Evolutionary conservation across 305 asterid genomes (phyloP).

Genomic region (Plantago coronopus): DNA sequence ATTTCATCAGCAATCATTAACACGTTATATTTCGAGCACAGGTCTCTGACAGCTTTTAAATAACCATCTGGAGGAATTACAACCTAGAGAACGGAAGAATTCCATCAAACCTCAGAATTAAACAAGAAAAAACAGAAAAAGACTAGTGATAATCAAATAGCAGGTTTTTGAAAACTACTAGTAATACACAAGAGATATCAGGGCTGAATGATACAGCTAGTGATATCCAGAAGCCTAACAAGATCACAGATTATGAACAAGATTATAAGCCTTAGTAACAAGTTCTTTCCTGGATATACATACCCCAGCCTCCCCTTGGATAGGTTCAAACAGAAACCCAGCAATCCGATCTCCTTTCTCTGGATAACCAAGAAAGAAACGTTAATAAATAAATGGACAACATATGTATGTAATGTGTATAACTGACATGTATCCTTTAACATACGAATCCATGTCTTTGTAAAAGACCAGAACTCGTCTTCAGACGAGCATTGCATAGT

Average conservation of each 20-base stretch:
- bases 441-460: too few species aligned
- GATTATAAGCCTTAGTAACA: slow-evolving; percentile 9
- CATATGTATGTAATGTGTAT: slow-evolving; percentile 9
- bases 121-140: slow-evolving; percentile 9
- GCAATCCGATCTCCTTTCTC: slow-evolving; percentile 87
- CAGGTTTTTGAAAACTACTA: not conserved
- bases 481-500: not conserved
- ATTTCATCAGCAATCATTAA: slow-evolving; percentile 97
- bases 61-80: slow-evolving; percentile 91
- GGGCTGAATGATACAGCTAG: not conserved
- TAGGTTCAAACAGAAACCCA: slow-evolving; percentile 93
- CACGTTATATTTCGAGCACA: slow-evolving; percentile 77
- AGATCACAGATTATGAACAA: not conserved
- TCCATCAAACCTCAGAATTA: too few species aligned
- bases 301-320: slow-evolving; percentile 99
- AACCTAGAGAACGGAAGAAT: slow-evolving; percentile 44
- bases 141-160: slow-evolving; percentile 2
- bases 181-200: not conserved
- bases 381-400: slow-evolving; percentile 20
- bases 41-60: slow-evolving; percentile 72
- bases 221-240: not conserved
- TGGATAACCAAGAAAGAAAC: slow-evolving; percentile 28
- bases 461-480: too few species aligned
- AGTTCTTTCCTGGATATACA: slow-evolving; percentile 27
- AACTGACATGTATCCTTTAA: too few species aligned